These are phyloP conservation scores for Epichloe brachyelytri DNA, from an alignment of 2,329 filamentous ascomycete species.

Conservation along the genomic window DNA sequence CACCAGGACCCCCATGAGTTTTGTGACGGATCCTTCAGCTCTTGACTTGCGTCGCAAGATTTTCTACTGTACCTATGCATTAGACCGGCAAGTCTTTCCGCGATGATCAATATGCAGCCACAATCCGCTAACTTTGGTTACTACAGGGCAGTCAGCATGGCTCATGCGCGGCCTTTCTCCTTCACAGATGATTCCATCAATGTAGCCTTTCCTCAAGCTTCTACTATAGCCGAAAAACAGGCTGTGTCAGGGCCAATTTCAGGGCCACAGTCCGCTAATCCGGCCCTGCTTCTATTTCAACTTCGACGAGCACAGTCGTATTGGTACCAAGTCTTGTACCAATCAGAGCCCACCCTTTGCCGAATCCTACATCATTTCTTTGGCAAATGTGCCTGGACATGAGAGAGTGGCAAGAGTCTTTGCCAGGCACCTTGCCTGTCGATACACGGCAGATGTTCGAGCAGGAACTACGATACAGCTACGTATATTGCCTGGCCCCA, in stretches of 20 bases:
- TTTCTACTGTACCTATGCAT: constrained; percentile 80
- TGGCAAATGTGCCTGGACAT: constrained; percentile 67
- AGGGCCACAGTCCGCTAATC: constrained; percentile 43
- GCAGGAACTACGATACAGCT: constrained; percentile 81
- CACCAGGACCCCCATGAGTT: constrained; percentile 77
- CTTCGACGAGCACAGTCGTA: constrained; percentile 75
- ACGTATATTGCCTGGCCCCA: constrained; percentile 77
- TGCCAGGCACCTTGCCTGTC: constrained; percentile 51
- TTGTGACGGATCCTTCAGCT: constrained; percentile 51
- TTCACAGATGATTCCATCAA: constrained; percentile 83
- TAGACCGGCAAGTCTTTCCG: constrained; percentile 55
- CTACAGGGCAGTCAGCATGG: constrained; percentile 69
- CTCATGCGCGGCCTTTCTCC: constrained; percentile 76
- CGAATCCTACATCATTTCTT: constrained; percentile 56
- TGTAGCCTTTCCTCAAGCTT: constrained; percentile 57
- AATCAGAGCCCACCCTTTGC: constrained; percentile 59
- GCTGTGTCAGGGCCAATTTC: constrained; percentile 29
- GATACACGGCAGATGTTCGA: constrained; percentile 68
- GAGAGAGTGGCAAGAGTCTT: constrained; percentile 68
- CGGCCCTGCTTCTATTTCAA: constrained; percentile 66
- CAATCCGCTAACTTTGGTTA: constrained; percentile 9
- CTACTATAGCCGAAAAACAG: constrained; percentile 28
- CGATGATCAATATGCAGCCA: not conserved
- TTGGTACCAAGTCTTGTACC: constrained; percentile 83
- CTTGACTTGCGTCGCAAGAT: constrained; percentile 70